Evolutionary conservation across 192 early-diverging fungal species (phyloP).

Genomic region (Umbelopsis ramanniana): DNA sequence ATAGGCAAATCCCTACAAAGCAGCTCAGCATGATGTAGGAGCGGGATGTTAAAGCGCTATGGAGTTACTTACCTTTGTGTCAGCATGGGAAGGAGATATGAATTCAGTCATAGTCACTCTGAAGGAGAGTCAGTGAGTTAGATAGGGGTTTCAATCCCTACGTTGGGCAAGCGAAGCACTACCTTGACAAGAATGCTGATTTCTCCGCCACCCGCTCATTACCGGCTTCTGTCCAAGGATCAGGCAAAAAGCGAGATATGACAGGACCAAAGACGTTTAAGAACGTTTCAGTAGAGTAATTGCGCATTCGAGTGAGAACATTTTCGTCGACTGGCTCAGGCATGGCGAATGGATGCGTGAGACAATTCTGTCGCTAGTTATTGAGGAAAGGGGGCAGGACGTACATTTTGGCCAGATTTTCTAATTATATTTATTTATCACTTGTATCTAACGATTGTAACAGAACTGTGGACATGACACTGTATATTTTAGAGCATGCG

Average conservation of each 20-base stretch:
- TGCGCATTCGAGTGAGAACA: background rate
- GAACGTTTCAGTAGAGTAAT: slow-evolving; percentile 1
- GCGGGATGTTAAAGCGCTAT: background rate
- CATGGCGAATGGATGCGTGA: background rate
- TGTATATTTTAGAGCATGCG: slow-evolving; percentile 74
- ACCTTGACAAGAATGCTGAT: slow-evolving; percentile 27
- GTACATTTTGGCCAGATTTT: background rate
- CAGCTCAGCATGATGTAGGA: too few relatives aligned
- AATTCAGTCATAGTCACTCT: slow-evolving; percentile 66
- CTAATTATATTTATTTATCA: slow-evolving; percentile 2
- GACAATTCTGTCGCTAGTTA: background rate
- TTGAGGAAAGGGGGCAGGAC: background rate
- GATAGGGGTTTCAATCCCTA: background rate
- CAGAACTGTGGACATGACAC: slow-evolving; percentile 67
- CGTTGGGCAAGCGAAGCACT: background rate
- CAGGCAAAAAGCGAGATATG: slow-evolving; percentile 28
- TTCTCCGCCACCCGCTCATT: slow-evolving; percentile 30
- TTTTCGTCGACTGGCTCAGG: background rate
- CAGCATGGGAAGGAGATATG: slow-evolving; percentile 51
- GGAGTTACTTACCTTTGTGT: slow-evolving; percentile 39
- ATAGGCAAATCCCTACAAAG: slow-evolving; percentile 33
- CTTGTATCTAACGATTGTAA: slow-evolving; percentile 47
- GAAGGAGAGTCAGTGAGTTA: background rate
- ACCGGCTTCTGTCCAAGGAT: slow-evolving; percentile 38
- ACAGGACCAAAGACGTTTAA: slow-evolving; percentile 21